Base-by-base conservation (phyloP, 129 eudicot genomes). In the Helianthus tuberosus region DNA sequence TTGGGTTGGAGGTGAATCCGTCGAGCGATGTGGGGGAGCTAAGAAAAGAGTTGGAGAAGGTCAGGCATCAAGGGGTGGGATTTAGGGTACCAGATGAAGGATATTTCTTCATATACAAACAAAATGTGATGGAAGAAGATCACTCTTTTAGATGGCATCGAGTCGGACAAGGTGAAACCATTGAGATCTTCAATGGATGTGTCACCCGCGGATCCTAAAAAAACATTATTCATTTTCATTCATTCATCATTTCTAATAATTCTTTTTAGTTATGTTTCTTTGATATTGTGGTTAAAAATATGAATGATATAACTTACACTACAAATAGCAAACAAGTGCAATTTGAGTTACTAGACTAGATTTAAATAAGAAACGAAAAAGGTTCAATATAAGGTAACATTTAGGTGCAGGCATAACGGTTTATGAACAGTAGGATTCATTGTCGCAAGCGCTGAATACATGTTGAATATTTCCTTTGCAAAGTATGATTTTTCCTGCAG, bases 401-500 rank as follows among this genome's bases (percentile, higher is more conserved):
- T 64, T 64, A 64, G 41, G 49, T 3, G 49, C 48, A 63, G 9
- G 47, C 61, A 86, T 43, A 84, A 65, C 55, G 61, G 52, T 35
- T 81, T 93, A 32, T 79, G 82, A 14, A 77, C 86, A 8, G 84
- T 58, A 35, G 92, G 92, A 78, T 93, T 96, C 35, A 86, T 67
- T 38, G 79, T 68, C 5, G 96, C 73, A 25, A 93, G 90, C 79
- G 82, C 88, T 0, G 84, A 81, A 50, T 93, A 93, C 98, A 93
- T 93, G 46, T 85, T 89, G 6, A 92, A 67, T 78, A 93, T 93
- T 68, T 81, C 97, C 79, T 85, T 85, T 29, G 83, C 87, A 54
- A 86, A 93, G 74, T 93, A 93, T 5, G 75, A 88, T 78, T 93
- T 90, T n/a, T 97, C 98, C 79, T 93, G 97, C 27, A 96, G 91